Conservation (phyloP, 805 yeast genomes). For the Schizosaccharomyces octosporus region DNA sequence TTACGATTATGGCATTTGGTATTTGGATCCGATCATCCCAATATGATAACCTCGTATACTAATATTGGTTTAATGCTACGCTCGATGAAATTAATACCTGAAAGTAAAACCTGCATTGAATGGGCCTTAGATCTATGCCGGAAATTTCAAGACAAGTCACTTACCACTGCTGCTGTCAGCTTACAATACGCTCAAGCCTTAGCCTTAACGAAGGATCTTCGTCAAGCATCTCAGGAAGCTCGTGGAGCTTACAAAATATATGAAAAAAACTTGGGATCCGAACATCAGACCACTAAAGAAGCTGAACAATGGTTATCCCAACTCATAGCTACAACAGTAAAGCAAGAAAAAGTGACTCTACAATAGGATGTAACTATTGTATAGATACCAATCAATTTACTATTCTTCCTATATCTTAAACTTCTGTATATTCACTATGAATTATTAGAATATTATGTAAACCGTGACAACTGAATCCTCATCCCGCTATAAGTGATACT, state of each 20-base stretch:
- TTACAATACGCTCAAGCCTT: conserved; percentile 46
- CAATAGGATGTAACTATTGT: background rate
- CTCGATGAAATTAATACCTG: conserved; percentile 19
- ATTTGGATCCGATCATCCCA: conserved; percentile 46
- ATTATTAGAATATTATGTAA: too few relatives aligned
- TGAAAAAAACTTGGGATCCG: conserved; percentile 35
- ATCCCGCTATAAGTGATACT: too few relatives aligned
- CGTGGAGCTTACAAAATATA: conserved; percentile 33
- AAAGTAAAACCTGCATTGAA: conserved; percentile 29
- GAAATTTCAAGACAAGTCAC: conserved; percentile 31
- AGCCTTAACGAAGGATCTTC: conserved; percentile 26
- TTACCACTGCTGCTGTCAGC: conserved; percentile 36
- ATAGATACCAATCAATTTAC: background rate
- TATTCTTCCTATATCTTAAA: too few relatives aligned
- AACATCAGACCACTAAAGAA: conserved; percentile 42
- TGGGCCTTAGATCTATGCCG: conserved; percentile 28
- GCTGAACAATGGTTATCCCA: conserved; percentile 38
- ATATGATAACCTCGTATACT: conserved; percentile 34
- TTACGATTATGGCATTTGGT: conserved; percentile 31
- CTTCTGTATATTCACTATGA: too few relatives aligned
- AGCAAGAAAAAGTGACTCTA: conserved; percentile 16
- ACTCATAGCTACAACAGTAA: conserved; percentile 25
- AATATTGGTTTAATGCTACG: conserved; percentile 37
- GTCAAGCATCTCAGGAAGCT: conserved; percentile 32
- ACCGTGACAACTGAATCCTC: too few relatives aligned